phyloP scores from a whole-genome alignment of 805 yeast genomes.

The Metschnikowia chrysomelidarum region DNA sequence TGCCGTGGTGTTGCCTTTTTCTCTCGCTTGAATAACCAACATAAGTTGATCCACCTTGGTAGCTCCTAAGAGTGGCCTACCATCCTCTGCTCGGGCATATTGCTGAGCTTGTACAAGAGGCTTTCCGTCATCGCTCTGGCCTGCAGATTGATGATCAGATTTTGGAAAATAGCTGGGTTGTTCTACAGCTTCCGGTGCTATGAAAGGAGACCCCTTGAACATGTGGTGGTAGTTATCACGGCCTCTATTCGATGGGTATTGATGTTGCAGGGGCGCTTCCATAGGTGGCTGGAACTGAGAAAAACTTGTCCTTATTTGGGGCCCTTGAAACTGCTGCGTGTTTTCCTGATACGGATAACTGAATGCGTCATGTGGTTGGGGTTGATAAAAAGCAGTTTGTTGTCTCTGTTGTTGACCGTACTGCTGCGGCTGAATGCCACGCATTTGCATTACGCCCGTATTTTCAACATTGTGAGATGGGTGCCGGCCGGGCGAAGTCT shows the following conservation, averaged over 20 bases:
- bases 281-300: conserved; percentile 4
- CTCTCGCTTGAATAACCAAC: conserved; percentile 87
- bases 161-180: conserved; percentile 5
- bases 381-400: conserved; percentile 5
- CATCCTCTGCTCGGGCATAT: conserved; percentile 52
- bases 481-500: conserved; percentile 29
- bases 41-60: conserved; percentile 89
- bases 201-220: conserved; percentile 7
- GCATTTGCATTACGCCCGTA: background rate
- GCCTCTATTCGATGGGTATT: too few species aligned
- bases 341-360: conserved; percentile 6
- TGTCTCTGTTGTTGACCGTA: conserved; percentile 8
- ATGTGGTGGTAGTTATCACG: conserved; percentile 1
- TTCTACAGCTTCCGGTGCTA: conserved; percentile 6
- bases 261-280: conserved; percentile 5
- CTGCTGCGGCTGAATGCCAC: conserved; percentile 2
- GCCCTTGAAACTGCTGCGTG: conserved; percentile 7
- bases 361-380: conserved; percentile 6
- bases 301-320: conserved; percentile 2
- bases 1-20: conserved; percentile 65
- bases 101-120: conserved; percentile 47
- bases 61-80: conserved; percentile 73
- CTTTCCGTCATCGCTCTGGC: conserved; percentile 12
- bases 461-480: conserved; percentile 1
- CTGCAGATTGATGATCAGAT: conserved; percentile 1